A percentile compares a stretch with the other conserved stretches of the same genome.
Evolutionary conservation across 345 rosid genomes (phyloP).

Genomic region (Hevea brasiliensis): DNA sequence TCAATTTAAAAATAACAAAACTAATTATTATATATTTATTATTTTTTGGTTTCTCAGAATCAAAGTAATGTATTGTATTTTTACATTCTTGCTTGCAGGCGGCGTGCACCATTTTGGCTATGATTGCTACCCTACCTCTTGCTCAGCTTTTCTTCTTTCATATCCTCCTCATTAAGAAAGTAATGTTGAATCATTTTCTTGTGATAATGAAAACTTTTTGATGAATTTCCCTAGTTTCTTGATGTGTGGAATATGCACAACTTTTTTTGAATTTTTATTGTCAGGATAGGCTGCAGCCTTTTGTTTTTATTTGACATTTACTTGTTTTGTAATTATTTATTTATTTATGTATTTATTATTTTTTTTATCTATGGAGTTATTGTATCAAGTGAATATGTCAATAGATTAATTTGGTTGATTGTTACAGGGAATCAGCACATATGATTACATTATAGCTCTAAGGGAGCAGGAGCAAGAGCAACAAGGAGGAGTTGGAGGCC

Average conservation of each 20-base stretch:
- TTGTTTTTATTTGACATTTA: neutral
- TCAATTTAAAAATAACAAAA: neutral
- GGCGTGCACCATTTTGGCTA: conserved; percentile 80
- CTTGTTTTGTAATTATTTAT: neutral
- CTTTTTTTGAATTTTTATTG: neutral
- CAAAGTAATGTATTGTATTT: conserved; percentile 9
- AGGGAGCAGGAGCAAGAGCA: conserved; percentile 97
- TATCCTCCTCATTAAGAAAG: conserved; percentile 91
- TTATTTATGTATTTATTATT: no score
- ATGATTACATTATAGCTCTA: conserved; percentile 94
- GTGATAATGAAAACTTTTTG: neutral
- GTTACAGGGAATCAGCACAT: conserved; percentile 92
- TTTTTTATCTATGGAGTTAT: neutral
- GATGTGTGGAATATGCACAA: no score
- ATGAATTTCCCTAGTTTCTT: neutral
- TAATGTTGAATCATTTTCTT: conserved; percentile 18
- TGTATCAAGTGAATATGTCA: neutral
- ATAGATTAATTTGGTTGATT: neutral
- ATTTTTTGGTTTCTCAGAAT: neutral
- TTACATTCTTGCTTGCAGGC: conserved; percentile 49
- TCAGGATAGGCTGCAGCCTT: neutral
- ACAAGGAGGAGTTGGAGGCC: conserved; percentile 78
- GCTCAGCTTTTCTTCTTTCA: conserved; percentile 98
- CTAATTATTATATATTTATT: no score
- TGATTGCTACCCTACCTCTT: conserved; percentile 91